Base-by-base conservation (phyloP, 2,329 filamentous ascomycete genomes). In the Hypoxylon sp. region DNA sequence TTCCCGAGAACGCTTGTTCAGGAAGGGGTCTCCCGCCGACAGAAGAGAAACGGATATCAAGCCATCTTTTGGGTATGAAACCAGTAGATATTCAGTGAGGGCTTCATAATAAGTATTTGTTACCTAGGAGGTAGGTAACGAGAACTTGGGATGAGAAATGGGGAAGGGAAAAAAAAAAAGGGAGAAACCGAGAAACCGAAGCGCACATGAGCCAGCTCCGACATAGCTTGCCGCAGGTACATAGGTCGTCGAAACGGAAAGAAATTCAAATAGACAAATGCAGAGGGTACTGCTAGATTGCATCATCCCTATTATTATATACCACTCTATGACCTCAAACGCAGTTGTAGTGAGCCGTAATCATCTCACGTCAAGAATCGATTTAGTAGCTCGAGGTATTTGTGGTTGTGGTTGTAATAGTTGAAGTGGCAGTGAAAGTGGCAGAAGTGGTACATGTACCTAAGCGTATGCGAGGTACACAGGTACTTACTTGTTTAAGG, bases 311-410 rank as follows among this genome's bases (percentile, higher is more conserved):
- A 25, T 45, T 52, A 60, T 51, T 46, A 43, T 52, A 68, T 68
- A 48, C 45, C 13, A 68, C 45, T 60, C 53, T 63, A 66, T 66
- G 58, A 65, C 55, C 52, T 66, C 58, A 52, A 50, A 59, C 46
- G 53, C 3, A 60, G 17, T 55, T 45, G 62, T 38, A 51, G 21
- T 32, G 32, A 45, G 45, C 60, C 51, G 32, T 46, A 61, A 53
- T 53, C 38, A 56, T 56, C 52, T 56, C 28, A 56, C 36, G 28
- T 43, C 52, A 56, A 56, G 34, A 41, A 30, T 9, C n/a, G n/a
- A n/a, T 23, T 23, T 23, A 30, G 28, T 19, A 38, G 38, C n/a
- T 48, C 36, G 46, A 60, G 36, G 48, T 38, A 34, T 60, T 46
- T 60, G 11, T 30, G 28, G 48, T 50, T 50, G 46, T 25, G 23